These are phyloP conservation scores for Xylaria longipes DNA, from an alignment of 495 filamentous ascomycete genomes.

Conservation along the genomic window DNA sequence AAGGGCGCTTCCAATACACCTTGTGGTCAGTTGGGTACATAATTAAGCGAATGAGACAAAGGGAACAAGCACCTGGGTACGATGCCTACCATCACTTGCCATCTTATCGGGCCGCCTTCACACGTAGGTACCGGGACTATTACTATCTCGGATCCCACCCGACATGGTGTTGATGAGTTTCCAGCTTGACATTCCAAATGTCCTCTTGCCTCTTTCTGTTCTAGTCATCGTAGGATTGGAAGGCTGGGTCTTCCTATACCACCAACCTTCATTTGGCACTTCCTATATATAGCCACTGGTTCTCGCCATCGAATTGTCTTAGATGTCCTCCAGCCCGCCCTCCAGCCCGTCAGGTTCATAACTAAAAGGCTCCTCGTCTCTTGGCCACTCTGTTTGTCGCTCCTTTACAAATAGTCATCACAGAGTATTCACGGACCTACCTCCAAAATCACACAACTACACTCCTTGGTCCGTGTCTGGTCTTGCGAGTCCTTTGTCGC, in stretches of 20 bases:
- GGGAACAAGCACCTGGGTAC: too few species aligned
- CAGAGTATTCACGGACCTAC: not conserved
- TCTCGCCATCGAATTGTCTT: not conserved
- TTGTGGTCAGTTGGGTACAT: not conserved
- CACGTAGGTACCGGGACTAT: constrained; percentile 9
- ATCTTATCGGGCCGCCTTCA: constrained; percentile 19
- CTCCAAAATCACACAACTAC: not conserved
- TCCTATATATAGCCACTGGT: not conserved
- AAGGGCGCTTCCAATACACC: not conserved
- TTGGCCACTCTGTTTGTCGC: not conserved
- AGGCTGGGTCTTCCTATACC: constrained; percentile 5
- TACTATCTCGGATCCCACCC: not conserved
- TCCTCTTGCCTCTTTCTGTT: constrained; percentile 19
- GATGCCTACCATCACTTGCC: not conserved
- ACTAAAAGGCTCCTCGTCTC: constrained; percentile 1
- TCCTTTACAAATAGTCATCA: constrained; percentile 6
- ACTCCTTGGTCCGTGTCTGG: not conserved
- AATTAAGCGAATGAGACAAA: not conserved
- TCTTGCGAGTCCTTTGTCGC: constrained; percentile 16
- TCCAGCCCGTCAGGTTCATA: constrained; percentile 9
- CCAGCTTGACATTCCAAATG: constrained; percentile 11
- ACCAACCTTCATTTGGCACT: constrained; percentile 23
- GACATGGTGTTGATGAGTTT: not conserved
- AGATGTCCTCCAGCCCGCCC: not conserved
- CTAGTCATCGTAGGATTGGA: constrained; percentile 15